Percentiles rank a stretch among this genome's conserved stretches.
Conservation (phyloP, 768 basidiomycete species). For the Calocybe indica region DNA sequence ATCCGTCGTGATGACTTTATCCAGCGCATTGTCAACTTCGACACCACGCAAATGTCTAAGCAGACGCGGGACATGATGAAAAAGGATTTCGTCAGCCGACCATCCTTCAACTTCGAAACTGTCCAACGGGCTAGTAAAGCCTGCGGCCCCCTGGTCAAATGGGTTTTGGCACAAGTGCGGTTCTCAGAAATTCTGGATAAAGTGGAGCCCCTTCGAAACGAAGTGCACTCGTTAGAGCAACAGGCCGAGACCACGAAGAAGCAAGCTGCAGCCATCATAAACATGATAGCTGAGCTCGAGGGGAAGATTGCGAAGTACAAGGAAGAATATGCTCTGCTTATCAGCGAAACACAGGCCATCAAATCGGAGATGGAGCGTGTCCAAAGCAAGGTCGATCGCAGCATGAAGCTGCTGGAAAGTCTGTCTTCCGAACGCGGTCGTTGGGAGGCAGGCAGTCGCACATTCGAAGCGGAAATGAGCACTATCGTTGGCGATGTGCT, state of each 20-base stretch:
- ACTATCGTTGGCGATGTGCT: conserved; percentile 97
- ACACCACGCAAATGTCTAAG: conserved; percentile 91
- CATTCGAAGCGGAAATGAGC: conserved; percentile 97
- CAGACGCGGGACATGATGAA: conserved; percentile 86
- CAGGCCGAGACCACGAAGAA: conserved; percentile 95
- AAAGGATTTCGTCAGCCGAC: conserved; percentile 85
- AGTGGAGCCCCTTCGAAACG: conserved; percentile 93
- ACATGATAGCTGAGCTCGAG: conserved; percentile 91
- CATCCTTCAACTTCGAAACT: conserved; percentile 90
- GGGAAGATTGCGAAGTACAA: conserved; percentile 91
- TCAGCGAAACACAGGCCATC: conserved; percentile 96
- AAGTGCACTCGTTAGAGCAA: conserved; percentile 87
- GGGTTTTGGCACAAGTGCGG: conserved; percentile 94
- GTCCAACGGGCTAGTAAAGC: conserved; percentile 95
- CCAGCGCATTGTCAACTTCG: conserved; percentile 90
- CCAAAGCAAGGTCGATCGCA: conserved; percentile 93
- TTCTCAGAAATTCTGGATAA: conserved; percentile 97
- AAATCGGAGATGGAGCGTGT: conserved; percentile 98
- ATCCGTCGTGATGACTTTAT: conserved; percentile 98
- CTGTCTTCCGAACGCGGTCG: conserved; percentile 90
- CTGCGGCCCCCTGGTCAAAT: conserved; percentile 96
- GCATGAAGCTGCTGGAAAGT: conserved; percentile 91
- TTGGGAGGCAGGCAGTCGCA: conserved; percentile 93
- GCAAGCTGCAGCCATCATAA: conserved; percentile 83
- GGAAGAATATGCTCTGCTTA: conserved; percentile 93